Conservation (phyloP, 2,329 filamentous ascomycete genomes). For the Colletotrichum sp. region DNA sequence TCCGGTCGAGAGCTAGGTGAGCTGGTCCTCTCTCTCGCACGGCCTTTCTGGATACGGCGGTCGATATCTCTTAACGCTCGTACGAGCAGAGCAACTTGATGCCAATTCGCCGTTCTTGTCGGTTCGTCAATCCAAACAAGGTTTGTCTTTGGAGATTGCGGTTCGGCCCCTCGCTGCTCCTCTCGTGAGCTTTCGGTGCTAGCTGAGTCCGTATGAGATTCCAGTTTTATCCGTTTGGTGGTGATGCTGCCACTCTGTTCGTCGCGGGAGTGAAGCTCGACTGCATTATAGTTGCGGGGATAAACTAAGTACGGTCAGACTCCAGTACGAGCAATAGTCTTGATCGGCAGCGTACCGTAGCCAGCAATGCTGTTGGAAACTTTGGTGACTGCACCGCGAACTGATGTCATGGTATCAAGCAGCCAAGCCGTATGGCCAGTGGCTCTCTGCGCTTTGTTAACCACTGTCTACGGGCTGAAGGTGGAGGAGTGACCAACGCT, state of each 20-base stretch:
- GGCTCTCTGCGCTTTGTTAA: background rate
- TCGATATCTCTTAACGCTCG: background rate
- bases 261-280: constrained; percentile 1
- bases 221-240: constrained; percentile 12
- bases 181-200: background rate
- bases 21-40: background rate
- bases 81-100: constrained; percentile 7
- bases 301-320: constrained; percentile 4
- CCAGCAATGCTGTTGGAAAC: constrained; percentile 17
- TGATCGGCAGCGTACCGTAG: background rate
- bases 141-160: background rate
- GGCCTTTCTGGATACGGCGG: background rate
- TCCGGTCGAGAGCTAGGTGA: background rate
- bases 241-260: background rate
- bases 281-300: background rate
- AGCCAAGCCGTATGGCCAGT: constrained; percentile 1
- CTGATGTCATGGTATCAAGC: constrained; percentile 20
- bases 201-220: background rate
- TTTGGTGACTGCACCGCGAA: constrained; percentile 15
- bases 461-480: background rate
- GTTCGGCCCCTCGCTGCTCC: background rate
- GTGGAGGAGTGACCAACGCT: background rate
- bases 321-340: background rate
- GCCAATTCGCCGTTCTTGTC: constrained; percentile 12
- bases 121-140: constrained; percentile 17